Base-by-base conservation (phyloP, 2,329 filamentous ascomycete genomes). In the Byssoonygena ceratinophila region DNA sequence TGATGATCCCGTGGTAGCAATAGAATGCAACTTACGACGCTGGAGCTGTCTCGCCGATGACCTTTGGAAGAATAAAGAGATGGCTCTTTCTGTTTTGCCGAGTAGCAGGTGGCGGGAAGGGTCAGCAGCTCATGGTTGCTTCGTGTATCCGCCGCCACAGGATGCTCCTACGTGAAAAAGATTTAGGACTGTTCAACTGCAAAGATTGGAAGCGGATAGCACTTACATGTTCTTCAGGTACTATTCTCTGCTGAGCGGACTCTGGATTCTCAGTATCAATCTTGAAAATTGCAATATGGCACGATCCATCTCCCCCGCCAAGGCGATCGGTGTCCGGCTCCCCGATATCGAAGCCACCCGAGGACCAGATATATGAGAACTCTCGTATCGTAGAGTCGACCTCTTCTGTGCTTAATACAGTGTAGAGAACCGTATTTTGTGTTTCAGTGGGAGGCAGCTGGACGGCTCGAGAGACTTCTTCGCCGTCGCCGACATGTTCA, bases 331-430 rank as follows among this genome's bases (percentile, higher is more conserved):
- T 53, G 34, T 32, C 34, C 2, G 51, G 37, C 37, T 54, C 37
- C n/a, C 48, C 52, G 9, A 54, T 46, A 43, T 54, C 52, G 32
- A 54, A 54, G n/a, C 40, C 47, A 5, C 41, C 46, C 1, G 52
- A 5, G 22, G 52, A 51, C 46, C 46, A 54, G n/a, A 54, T 54
- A 23, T 54, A 54, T 25, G 52, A 54, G 31, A 54, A 54, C 18
- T 54, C 52, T 41, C 47, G 39, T 45, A 54, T 54, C 1, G 46
- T 51, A 27, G 41, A 51, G 8, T 51, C 47, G 16, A 51, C 47
- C 31, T 51, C 49, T 31, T 51, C 49, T 18, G 49, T 51, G 49
- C 20, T 51, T 14, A 51, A 14, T 1, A 51, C 49, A 4, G 49
- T 51, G 39, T 51, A 51, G 8, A 51, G 49, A 18, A 51, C 49